Percentiles rank a stretch among this genome's conserved stretches.
Conservation (phyloP, 805 yeast species). For the Cyberlindnera galapagoensis region DNA sequence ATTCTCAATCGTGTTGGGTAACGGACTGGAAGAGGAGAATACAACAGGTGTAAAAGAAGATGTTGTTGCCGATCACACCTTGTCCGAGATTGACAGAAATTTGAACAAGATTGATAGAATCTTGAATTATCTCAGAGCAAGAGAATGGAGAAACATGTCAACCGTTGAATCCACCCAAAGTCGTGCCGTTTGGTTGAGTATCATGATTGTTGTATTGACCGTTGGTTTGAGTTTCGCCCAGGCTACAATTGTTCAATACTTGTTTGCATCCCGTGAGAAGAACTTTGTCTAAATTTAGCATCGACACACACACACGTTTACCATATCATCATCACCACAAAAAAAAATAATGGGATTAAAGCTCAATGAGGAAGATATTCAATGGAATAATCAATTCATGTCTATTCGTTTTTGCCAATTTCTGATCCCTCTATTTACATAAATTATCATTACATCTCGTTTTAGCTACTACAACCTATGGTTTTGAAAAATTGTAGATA, state of each 20-base stretch:
- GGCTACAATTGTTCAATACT: constrained; percentile 74
- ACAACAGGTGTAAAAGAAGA: constrained; percentile 37
- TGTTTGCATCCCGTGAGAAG: constrained; percentile 51
- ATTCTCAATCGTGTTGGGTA: constrained; percentile 49
- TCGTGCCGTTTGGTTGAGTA: constrained; percentile 70
- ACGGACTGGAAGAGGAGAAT: constrained; percentile 25
- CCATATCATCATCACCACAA: background rate
- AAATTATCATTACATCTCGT: too few relatives aligned
- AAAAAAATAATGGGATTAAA: background rate
- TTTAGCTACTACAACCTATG: too few relatives aligned
- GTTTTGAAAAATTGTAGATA: too few relatives aligned
- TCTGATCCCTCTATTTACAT: too few relatives aligned
- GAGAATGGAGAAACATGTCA: constrained; percentile 95
- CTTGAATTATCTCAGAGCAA: constrained; percentile 85
- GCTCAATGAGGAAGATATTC: too few relatives aligned
- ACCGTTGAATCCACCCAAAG: constrained; percentile 77
- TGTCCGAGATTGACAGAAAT: constrained; percentile 52
- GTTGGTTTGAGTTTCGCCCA: constrained; percentile 73
- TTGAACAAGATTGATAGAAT: constrained; percentile 51
- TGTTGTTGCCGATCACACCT: constrained; percentile 47
- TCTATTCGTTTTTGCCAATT: too few relatives aligned
- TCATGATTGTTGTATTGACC: constrained; percentile 64
- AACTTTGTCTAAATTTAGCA: constrained; percentile 27
- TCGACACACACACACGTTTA: background rate
- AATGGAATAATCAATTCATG: too few relatives aligned